Base-by-base conservation (phyloP, 2,329 filamentous ascomycete species). In the Fusarium decemcellulare region DNA sequence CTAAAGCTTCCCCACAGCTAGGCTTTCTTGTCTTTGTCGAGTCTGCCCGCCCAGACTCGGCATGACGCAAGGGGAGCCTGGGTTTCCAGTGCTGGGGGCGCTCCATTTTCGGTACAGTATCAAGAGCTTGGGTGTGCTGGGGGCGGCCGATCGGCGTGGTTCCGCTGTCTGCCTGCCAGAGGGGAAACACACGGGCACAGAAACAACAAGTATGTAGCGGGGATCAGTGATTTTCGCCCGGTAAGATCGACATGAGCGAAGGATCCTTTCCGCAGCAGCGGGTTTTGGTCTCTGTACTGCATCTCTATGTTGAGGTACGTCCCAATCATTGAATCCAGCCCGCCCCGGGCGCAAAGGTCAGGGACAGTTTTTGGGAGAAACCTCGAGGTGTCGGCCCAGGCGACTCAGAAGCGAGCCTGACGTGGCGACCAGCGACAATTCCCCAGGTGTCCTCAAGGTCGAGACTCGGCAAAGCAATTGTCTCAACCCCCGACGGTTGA, bases 61-160 rank as follows among this genome's bases (percentile, higher is more conserved):
- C 63, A 70, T 75, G 71, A 73, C 68, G 73, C 73, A 73, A 74
- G 71, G 73, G 63, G 55, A 63, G 53, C 61, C 65, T 57, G 30
- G 66, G 64, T 29, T 59, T 57, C 48, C 44, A 36, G 56, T 40
- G 61, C 62, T 65, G 65, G 61, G 23, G 37, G 37, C 30, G 30
- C 42, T 56, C 55, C 46, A 44, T 37, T 55, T 69, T 60, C 40
- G 37, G 55, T 57, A 59, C 37, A 29, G 53, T 61, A 53, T 54
- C 32, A 15, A 42, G 50, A 56, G 60, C 64, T 43, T 32, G 37
- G 40, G 40, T 52, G 39, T 18, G 58, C 61, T 70, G 60, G 65
- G 62, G 58, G 61, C 67, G 69, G 67, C 46, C 65, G 58, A 74
- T 72, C 72, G 69, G 71, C 46, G 44, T 71, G 57, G 60, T 59